These are phyloP conservation scores for Chytriomyces hyalinus DNA, from an alignment of 192 early-diverging fungal species.

Conservation along the genomic window DNA sequence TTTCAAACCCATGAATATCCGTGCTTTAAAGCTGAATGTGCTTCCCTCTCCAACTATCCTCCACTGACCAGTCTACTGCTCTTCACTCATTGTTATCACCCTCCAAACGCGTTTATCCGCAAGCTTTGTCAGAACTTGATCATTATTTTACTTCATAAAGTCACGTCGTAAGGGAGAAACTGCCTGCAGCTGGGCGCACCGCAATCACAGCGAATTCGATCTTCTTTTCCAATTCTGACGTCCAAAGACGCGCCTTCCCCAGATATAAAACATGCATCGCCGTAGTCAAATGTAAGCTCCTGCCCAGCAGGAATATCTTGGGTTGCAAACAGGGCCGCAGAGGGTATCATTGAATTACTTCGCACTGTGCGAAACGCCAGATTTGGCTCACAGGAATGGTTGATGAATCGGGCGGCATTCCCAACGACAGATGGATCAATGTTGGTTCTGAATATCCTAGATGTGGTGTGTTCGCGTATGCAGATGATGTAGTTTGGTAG, in stretches of 20 bases:
- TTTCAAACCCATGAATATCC: too few relatives aligned
- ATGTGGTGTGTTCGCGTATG: conserved; percentile 33
- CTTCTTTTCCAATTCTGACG: too few relatives aligned
- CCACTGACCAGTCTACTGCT: too few relatives aligned
- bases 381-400: conserved; percentile 52
- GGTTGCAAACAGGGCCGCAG: conserved; percentile 42
- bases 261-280: neutral
- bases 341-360: conserved; percentile 35
- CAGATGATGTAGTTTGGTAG: conserved; percentile 44
- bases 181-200: too few relatives aligned
- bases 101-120: too few relatives aligned
- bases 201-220: too few relatives aligned
- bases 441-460: conserved; percentile 40
- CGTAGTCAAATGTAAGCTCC: conserved; percentile 47
- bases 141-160: too few relatives aligned
- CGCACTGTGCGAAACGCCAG: conserved; percentile 41
- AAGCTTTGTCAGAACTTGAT: too few relatives aligned
- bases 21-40: too few relatives aligned
- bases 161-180: too few relatives aligned
- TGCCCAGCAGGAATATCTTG: conserved; percentile 39
- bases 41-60: too few relatives aligned
- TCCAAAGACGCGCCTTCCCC: neutral
- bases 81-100: too few relatives aligned
- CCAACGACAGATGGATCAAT: conserved; percentile 43
- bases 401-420: conserved; percentile 47